Evolutionary conservation across 2,329 filamentous ascomycete genomes (phyloP).

Genomic region (Trichophyton rubrum): DNA sequence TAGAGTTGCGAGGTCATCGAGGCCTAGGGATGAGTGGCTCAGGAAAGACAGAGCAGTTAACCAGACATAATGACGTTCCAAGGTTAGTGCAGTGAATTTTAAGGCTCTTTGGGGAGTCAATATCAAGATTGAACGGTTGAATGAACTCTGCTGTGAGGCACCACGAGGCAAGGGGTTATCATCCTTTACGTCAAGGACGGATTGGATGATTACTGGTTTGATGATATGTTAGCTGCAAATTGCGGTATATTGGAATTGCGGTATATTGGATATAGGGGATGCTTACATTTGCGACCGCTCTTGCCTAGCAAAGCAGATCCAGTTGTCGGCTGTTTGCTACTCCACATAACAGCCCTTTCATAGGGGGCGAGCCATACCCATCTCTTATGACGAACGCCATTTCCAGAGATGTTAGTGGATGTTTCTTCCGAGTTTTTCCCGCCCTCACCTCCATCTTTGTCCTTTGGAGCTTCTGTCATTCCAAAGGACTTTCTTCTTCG

Average conservation of each 20-base stretch:
- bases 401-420: conserved; percentile 53
- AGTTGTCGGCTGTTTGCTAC: conserved; percentile 86
- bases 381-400: conserved; percentile 68
- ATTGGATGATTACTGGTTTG: conserved; percentile 72
- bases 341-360: conserved; percentile 93
- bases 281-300: conserved; percentile 73
- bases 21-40: conserved; percentile 71
- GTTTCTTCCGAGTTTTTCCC: conserved; percentile 53
- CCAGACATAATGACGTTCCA: conserved; percentile 90
- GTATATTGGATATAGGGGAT: background rate
- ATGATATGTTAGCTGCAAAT: conserved; percentile 21
- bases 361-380: conserved; percentile 99
- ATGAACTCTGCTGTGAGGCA: conserved; percentile 42
- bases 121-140: conserved; percentile 90
- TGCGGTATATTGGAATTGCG: background rate
- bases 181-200: conserved; percentile 92
- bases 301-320: conserved; percentile 85
- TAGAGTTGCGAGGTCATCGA: conserved; percentile 57
- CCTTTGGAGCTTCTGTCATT: conserved; percentile 39
- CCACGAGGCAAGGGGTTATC: conserved; percentile 75
- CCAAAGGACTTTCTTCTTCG: conserved; percentile 71
- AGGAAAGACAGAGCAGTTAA: conserved; percentile 88
- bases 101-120: conserved; percentile 84
- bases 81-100: conserved; percentile 77
- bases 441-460: conserved; percentile 29